Base-by-base conservation (phyloP, 768 basidiomycete species). In the Pisolithus tinctorius region DNA sequence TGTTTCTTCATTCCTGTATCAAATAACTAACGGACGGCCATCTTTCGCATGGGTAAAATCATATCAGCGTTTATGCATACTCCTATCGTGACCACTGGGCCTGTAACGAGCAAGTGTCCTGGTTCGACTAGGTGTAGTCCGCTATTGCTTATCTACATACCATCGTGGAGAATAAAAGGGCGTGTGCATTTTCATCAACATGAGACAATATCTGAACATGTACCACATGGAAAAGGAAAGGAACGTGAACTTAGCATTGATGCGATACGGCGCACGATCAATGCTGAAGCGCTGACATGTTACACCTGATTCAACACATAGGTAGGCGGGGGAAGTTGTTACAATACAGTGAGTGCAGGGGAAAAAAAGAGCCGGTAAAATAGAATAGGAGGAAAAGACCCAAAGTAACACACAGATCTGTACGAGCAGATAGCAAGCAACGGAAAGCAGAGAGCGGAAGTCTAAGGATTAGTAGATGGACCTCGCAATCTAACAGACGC, bases 391-490 rank as follows among this genome's bases (percentile, higher is more conserved):
- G 69, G 62, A 65, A 20, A 20, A 69, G 75, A 75, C 74, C 78
- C 82, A 77, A 77, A 75, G 77, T 78, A 76, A 73, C 72, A 79
- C 72, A 79, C 74, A 82, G 73, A 85, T 84, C 83, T 79, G 79
- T 78, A 79, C 77, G 73, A 84, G 72, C 34, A 87, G 84, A 88
- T 87, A 86, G 83, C 84, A 74, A 16, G 76, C 71, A 76, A 80
- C 69, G 64, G 14, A 64, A 56, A 82, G 70, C 81, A 74, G 75
- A 65, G 50, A 62, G 72, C 70, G 73, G 30, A 31, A 75, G 71
- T 85, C 84, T 87, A 88, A 68, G 79, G 79, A 72, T 70, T 79
- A 81, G 73, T 86, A 88, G 71, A 88, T 81, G 63, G 84, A 83
- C 72, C 79, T 78, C 64, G 84, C 84, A 55, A 88, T 84, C 87